Percentiles rank a stretch among this genome's conserved stretches.
Conservation (phyloP, 2,329 filamentous ascomycete genomes). For the Rutstroemia sp. region DNA sequence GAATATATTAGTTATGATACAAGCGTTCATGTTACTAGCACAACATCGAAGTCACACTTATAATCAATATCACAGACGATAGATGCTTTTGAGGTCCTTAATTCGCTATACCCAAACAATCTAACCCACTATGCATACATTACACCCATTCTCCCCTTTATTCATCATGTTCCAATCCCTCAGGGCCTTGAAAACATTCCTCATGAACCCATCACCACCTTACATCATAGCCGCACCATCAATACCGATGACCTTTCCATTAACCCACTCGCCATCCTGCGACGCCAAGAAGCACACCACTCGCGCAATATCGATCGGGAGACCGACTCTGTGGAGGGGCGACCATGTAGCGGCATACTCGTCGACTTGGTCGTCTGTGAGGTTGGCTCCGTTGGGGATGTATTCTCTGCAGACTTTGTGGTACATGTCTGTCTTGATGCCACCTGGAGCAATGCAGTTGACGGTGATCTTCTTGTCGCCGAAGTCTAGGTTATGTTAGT, state of each 20-base stretch:
- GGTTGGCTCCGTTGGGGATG: slow-evolving; percentile 48
- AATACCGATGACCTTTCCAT: slow-evolving; percentile 21
- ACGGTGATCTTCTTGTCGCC: slow-evolving; percentile 58
- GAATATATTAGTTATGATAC: too few species aligned
- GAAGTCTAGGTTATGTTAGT: slow-evolving; percentile 50
- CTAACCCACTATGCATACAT: too few species aligned
- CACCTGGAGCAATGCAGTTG: slow-evolving; percentile 62
- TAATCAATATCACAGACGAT: too few species aligned
- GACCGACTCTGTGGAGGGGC: slow-evolving; percentile 56
- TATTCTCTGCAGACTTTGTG: slow-evolving; percentile 58
- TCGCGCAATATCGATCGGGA: slow-evolving; percentile 60
- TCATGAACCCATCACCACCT: too few species aligned
- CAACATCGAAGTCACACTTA: too few species aligned
- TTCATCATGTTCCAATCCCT: not conserved
- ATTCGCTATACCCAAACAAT: too few species aligned
- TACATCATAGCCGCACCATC: slow-evolving; percentile 23
- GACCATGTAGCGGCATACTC: slow-evolving; percentile 58
- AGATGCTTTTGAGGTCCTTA: too few species aligned
- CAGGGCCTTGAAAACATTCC: too few species aligned
- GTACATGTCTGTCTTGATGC: slow-evolving; percentile 63
- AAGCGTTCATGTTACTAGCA: too few species aligned
- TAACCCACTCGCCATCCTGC: slow-evolving; percentile 44
- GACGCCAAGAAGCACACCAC: slow-evolving; percentile 54
- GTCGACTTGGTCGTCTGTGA: slow-evolving; percentile 50
- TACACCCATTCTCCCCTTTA: too few species aligned